Percentiles rank a stretch among this genome's conserved stretches.
These are phyloP conservation scores for Oxytropis ochrocephala DNA, from an alignment of 306 rosid genomes.

Conservation along the genomic window DNA sequence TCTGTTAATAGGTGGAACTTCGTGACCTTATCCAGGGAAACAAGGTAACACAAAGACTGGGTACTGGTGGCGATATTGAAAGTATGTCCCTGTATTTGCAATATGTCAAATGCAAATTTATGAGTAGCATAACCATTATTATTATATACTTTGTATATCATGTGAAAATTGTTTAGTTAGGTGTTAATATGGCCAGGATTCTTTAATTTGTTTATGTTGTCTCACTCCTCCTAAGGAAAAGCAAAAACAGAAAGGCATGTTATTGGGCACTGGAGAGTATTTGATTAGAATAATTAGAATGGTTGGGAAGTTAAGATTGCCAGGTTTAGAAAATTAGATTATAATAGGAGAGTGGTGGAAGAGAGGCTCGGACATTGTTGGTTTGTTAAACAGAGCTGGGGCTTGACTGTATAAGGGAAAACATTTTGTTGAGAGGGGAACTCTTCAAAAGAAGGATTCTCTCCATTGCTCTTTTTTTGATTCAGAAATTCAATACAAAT, in stretches of 20 bases:
- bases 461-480: constrained; percentile 1
- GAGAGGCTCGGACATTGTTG: neutral
- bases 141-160: neutral
- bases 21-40: constrained; percentile 80
- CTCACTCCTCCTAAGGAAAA: neutral
- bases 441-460: neutral
- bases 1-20: constrained; percentile 67
- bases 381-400: neutral
- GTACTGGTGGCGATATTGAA: constrained; percentile 67
- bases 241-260: neutral
- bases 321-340: neutral
- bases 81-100: constrained; percentile 44
- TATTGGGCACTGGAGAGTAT: neutral
- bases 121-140: neutral
- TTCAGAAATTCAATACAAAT: neutral
- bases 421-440: neutral
- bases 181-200: neutral
- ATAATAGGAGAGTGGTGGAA: neutral
- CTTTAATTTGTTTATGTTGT: neutral
- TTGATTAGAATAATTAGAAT: neutral
- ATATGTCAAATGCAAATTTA: constrained; percentile 5
- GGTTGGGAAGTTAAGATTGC: neutral
- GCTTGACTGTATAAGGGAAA: neutral
- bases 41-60: constrained; percentile 67
- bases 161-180: neutral